Conservation (phyloP, 2,329 filamentous ascomycete genomes). For the Pyrenophora graminea region DNA sequence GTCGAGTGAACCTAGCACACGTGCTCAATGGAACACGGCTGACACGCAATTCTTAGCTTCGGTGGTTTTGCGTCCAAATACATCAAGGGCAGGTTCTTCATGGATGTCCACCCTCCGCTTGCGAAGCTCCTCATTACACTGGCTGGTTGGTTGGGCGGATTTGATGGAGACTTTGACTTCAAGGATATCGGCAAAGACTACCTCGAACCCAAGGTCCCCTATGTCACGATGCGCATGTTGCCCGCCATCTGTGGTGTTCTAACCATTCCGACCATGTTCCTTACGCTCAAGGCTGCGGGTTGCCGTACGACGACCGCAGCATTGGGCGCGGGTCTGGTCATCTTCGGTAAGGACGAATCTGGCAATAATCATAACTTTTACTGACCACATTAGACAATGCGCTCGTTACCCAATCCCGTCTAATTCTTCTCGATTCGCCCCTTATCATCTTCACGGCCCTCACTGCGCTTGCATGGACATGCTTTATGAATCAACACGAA, state of each 20-base stretch:
- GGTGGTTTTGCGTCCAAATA: slow-evolving; percentile 98
- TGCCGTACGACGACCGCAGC: slow-evolving; percentile 85
- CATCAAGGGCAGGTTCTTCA: slow-evolving; percentile 99
- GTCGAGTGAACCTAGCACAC: slow-evolving; percentile 47
- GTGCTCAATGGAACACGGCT: slow-evolving; percentile 18
- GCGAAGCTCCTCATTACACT: slow-evolving; percentile 96
- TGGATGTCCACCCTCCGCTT: slow-evolving; percentile 98
- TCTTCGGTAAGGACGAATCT: slow-evolving; percentile 70
- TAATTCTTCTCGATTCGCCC: slow-evolving; percentile 95
- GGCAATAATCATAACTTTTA: not conserved
- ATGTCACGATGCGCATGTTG: slow-evolving; percentile 95
- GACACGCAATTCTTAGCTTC: slow-evolving; percentile 64
- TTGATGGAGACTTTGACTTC: slow-evolving; percentile 95
- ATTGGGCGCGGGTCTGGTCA: slow-evolving; percentile 82
- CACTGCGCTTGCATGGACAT: slow-evolving; percentile 86
- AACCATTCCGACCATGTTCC: slow-evolving; percentile 88
- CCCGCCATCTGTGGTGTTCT: slow-evolving; percentile 88
- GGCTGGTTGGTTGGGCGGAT: slow-evolving; percentile 91
- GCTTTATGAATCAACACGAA: slow-evolving; percentile 96
- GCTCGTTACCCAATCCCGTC: slow-evolving; percentile 87
- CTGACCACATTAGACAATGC: slow-evolving; percentile 74
- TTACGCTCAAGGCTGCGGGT: slow-evolving; percentile 88
- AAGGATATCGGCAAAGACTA: slow-evolving; percentile 99
- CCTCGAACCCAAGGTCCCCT: slow-evolving; percentile 88
- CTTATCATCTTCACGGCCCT: slow-evolving; percentile 91